A percentile compares a stretch with the other conserved stretches of the same genome.
These are phyloP conservation scores for Mycena epipterygia DNA, from an alignment of 768 basidiomycete genomes.

Conservation along the genomic window DNA sequence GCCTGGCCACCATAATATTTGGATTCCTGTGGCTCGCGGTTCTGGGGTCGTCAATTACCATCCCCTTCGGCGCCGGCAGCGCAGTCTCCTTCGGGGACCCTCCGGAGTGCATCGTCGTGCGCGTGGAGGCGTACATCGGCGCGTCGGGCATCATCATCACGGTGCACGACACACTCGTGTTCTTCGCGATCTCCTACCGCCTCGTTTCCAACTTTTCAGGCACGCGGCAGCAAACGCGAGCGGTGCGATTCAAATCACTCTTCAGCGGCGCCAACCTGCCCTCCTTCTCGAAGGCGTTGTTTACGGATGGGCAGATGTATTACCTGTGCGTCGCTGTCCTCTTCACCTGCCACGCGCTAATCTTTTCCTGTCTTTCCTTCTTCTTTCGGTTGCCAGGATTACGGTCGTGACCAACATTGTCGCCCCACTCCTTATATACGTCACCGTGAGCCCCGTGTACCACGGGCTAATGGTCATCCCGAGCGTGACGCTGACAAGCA, in stretches of 20 bases:
- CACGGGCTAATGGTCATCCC: slow-evolving; percentile 9
- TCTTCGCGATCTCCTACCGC: slow-evolving; percentile 47
- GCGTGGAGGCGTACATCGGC: slow-evolving; percentile 31
- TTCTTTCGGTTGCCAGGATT: background rate
- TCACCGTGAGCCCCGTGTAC: background rate
- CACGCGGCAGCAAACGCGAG: background rate
- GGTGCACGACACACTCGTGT: slow-evolving; percentile 47
- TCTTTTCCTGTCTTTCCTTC: background rate
- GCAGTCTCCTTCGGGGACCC: slow-evolving; percentile 40
- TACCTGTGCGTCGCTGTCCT: slow-evolving; percentile 42
- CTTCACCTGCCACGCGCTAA: background rate
- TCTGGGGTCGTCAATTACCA: no score
- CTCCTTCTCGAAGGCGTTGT: slow-evolving; percentile 42
- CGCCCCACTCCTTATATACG: slow-evolving; percentile 2
- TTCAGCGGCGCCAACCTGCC: slow-evolving; percentile 44
- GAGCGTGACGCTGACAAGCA: slow-evolving; percentile 24
- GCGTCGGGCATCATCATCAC: slow-evolving; percentile 38
- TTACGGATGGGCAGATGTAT: slow-evolving; percentile 49
- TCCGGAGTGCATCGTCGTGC: slow-evolving; percentile 40
- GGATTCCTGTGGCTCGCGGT: no score
- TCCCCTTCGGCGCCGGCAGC: no score
- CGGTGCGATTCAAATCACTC: slow-evolving; percentile 24
- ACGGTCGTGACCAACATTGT: slow-evolving; percentile 1
- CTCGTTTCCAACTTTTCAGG: slow-evolving; percentile 34
- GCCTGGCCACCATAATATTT: no score